phyloP scores from a whole-genome alignment of 345 rosid genomes.

The Hibiscus syriacus region DNA sequence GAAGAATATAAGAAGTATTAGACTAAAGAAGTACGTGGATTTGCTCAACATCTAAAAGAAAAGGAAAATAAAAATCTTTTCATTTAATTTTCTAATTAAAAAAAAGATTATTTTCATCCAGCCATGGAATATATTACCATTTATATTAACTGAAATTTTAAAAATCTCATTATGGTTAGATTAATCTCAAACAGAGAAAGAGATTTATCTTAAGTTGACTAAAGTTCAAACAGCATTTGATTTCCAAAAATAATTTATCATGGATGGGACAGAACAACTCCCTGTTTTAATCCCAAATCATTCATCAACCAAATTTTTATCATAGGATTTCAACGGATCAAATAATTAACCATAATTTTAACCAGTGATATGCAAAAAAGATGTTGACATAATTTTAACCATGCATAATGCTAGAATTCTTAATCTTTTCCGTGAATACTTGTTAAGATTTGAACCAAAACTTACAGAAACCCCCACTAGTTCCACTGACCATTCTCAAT shows the following conservation, averaged over 20 bases:
- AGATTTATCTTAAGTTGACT: neutral
- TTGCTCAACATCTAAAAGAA: neutral
- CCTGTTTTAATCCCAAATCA: neutral
- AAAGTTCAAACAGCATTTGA: neutral
- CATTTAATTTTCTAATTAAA: neutral
- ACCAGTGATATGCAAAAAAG: neutral
- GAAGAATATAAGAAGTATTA: slow-evolving; percentile 13
- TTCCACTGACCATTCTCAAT: neutral
- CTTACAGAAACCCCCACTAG: neutral
- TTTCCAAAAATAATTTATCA: neutral
- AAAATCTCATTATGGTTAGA: neutral
- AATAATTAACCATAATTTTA: too few species aligned
- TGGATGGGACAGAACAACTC: neutral
- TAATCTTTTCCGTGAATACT: neutral
- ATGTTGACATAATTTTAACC: neutral
- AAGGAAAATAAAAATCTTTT: neutral
- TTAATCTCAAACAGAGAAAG: neutral
- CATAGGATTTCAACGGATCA: neutral
- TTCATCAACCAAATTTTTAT: neutral
- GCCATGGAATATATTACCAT: neutral
- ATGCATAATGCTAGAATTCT: neutral
- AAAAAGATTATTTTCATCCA: neutral
- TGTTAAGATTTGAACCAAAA: neutral
- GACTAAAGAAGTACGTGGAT: neutral
- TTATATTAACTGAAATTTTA: neutral